Evolutionary conservation across 129 eudicot genomes (phyloP), one percentile per base, ranked within the genome.

Genomic region (Erigeron canadensis): DNA sequence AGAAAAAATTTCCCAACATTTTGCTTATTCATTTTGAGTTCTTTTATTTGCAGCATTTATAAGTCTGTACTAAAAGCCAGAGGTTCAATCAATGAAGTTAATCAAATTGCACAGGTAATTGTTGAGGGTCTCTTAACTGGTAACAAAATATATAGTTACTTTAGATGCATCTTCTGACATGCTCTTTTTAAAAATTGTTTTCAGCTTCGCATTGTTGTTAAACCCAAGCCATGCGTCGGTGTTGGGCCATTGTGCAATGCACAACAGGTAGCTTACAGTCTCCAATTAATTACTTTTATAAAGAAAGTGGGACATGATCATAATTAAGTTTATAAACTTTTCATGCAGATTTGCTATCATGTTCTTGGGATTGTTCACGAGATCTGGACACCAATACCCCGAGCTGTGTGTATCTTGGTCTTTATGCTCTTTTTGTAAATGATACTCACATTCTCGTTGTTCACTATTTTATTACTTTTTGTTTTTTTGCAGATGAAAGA

Each of bases 301-400:
- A 57, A 61, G 45, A 68, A 41, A 39, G 37, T 40, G 46, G 54
- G 9, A 18, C 61, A 15, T 58, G 19, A 56, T 46, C 40, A 6
- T 40, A 15, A 63, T 28, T 6, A 48, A 28, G 10, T 69, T n/a
- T 38, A n/a, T 54, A 8, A 5, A 21, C 45, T 28, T 78, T 47
- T 63, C 60, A 17, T 59, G 73, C 87, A 91, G 96, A 85, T 89
- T 63, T 93, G 98, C 75, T 93, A 93, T 78, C 96, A 93, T 79
- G 88, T 93, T 16, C 96, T 93, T 69, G 98, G 96, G 76, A 84
- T 93, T 57, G 91, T 93, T 16, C 98, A 93, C 79, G 90, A 91
- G 59, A 89, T 84, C 66, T 92, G 98, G 98, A 84, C 91, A n/a
- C 98, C 98, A 22, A 79, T 92, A 44, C 98, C 98, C 61, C 81